phyloP scores from a whole-genome alignment of 1,139 yeast genomes.

The Yamadazyma oceani region DNA sequence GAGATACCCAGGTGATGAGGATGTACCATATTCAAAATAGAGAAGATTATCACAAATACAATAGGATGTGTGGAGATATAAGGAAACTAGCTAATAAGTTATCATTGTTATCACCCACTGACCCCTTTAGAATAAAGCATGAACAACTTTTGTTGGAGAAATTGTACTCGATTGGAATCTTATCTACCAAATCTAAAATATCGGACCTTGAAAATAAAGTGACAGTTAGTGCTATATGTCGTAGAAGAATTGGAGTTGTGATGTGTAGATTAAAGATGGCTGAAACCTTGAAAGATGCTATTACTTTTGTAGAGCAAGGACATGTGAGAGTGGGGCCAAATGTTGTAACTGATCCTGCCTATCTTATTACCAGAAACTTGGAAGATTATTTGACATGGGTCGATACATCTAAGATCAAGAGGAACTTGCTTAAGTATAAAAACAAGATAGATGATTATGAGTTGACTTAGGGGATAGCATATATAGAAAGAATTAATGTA shows the following conservation, averaged over 20 bases:
- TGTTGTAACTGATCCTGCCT: conserved; percentile 93
- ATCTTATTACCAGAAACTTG: conserved; percentile 84
- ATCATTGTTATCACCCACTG: conserved; percentile 80
- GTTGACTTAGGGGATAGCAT: conserved; percentile 37
- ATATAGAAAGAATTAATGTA: conserved; percentile 8
- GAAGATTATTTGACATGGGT: conserved; percentile 99
- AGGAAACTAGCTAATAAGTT: conserved; percentile 84
- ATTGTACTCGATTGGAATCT: conserved; percentile 81
- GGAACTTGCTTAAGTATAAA: conserved; percentile 83
- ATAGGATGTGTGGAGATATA: conserved; percentile 86
- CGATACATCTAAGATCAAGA: conserved; percentile 88
- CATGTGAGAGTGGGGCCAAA: conserved; percentile 98
- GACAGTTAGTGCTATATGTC: conserved; percentile 87
- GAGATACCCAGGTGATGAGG: conserved; percentile 94
- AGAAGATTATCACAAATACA: conserved; percentile 94
- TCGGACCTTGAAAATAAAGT: conserved; percentile 89
- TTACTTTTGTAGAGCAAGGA: conserved; percentile 92
- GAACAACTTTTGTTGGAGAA: conserved; percentile 86
- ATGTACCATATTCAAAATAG: conserved; percentile 91
- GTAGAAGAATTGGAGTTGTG: conserved; percentile 90
- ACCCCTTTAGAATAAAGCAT: conserved; percentile 82
- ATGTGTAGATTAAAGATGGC: conserved; percentile 97
- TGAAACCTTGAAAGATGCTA: conserved; percentile 83
- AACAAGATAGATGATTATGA: conserved; percentile 83
- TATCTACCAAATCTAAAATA: conserved; percentile 84